Percentiles rank a stretch among this genome's conserved stretches.
Evolutionary conservation across 805 yeast species (phyloP).

Genomic region (Teunomyces aglyptinius): DNA sequence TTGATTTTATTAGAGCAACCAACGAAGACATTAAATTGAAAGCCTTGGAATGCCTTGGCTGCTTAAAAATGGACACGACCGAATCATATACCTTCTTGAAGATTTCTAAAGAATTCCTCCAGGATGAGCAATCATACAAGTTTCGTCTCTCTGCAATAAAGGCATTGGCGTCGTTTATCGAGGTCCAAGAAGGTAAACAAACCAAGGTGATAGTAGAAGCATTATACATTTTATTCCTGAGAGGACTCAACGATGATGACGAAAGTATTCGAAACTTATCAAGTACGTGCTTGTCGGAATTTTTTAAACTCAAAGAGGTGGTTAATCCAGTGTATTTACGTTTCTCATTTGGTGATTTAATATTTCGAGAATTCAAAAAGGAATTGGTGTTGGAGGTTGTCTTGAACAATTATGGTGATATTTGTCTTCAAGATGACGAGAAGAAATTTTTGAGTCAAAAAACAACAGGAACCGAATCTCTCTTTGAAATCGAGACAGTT

Average conservation of each 20-base stretch:
- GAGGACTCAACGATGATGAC: conserved; percentile 64
- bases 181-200: conserved; percentile 11
- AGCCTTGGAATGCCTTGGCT: conserved; percentile 44
- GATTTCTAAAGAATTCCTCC: neutral
- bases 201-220: conserved; percentile 3
- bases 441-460: neutral
- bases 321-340: conserved; percentile 5
- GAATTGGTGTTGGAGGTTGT: neutral
- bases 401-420: conserved; percentile 11
- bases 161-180: conserved; percentile 30
- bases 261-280: conserved; percentile 52
- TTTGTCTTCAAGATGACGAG: neutral
- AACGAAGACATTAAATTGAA: conserved; percentile 15
- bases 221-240: conserved; percentile 22
- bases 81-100: neutral
- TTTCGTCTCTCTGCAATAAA: conserved; percentile 45
- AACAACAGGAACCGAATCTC: conserved; percentile 11
- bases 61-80: neutral
- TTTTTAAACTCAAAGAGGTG: neutral
- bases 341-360: neutral
- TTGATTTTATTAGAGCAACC: neutral
- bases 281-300: conserved; percentile 35
- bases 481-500: conserved; percentile 67
- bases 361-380: neutral
- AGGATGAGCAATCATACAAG: conserved; percentile 35